phyloP scores from a whole-genome alignment of 106 monocot species.

The Alisma plantagoaquatica region DNA sequence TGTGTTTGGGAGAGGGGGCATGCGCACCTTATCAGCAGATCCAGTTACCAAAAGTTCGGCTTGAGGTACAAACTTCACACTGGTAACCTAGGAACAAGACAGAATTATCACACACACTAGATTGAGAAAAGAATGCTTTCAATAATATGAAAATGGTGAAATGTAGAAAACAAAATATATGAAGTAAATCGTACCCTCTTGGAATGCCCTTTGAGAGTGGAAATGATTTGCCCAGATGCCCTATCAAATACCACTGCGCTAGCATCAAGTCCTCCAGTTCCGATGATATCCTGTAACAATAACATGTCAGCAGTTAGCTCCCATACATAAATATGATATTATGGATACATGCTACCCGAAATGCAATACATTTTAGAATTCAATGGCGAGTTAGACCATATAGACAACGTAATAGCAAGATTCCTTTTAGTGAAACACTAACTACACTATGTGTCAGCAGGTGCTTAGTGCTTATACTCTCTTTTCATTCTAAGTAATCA shows the following conservation, averaged over 20 bases:
- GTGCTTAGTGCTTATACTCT: too few relatives aligned
- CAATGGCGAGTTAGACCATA: too few relatives aligned
- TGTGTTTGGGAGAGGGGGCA: too few relatives aligned
- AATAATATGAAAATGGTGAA: conserved; percentile 4
- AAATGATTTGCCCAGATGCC: conserved; percentile 64
- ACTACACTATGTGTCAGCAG: too few relatives aligned
- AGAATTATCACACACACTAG: not conserved
- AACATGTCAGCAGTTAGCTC: too few relatives aligned
- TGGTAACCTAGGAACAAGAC: conserved; percentile 43
- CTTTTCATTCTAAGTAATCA: too few relatives aligned
- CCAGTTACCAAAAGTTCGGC: conserved; percentile 74
- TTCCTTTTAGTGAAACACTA: too few relatives aligned
- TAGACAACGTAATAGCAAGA: too few relatives aligned
- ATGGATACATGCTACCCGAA: too few relatives aligned
- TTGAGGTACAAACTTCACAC: conserved; percentile 83
- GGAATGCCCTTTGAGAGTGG: conserved; percentile 74
- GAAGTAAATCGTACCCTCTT: conserved; percentile 51
- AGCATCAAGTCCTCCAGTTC: conserved; percentile 73
- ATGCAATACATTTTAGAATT: too few relatives aligned
- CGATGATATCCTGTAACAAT: conserved; percentile 93
- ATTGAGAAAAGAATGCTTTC: not conserved
- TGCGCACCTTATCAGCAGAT: conserved; percentile 74
- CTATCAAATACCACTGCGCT: conserved; percentile 79
- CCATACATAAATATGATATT: too few relatives aligned
- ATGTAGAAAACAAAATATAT: conserved; percentile 1